Evolutionary conservation across 805 yeast genomes (phyloP).

Genomic region (Barnettozyma siamensis): DNA sequence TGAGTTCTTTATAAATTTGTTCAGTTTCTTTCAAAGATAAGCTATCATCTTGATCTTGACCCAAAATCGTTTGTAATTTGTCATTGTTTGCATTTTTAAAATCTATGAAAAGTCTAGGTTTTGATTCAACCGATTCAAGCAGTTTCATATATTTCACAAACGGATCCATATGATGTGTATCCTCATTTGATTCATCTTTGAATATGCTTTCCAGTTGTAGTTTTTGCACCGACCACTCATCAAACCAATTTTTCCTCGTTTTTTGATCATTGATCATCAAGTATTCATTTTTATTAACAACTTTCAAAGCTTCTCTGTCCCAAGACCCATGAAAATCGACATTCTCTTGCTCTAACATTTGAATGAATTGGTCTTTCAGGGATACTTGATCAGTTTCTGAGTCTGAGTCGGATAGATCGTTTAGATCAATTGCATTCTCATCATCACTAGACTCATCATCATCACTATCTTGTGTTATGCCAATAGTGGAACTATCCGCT

Average conservation of each 20-base stretch:
- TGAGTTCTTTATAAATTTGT: slow-evolving; percentile 31
- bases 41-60: slow-evolving; percentile 8
- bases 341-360: slow-evolving; percentile 28
- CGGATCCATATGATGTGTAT: slow-evolving; percentile 10
- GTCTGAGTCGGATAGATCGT: slow-evolving; percentile 20
- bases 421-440: slow-evolving; percentile 21
- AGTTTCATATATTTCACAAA: slow-evolving; percentile 25
- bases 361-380: slow-evolving; percentile 23
- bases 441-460: slow-evolving; percentile 18
- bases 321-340: slow-evolving; percentile 44
- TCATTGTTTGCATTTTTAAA: slow-evolving; percentile 33
- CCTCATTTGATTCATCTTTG: slow-evolving; percentile 1
- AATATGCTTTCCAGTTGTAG: neutral
- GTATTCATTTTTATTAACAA: slow-evolving; percentile 40
- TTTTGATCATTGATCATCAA: slow-evolving; percentile 28
- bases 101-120: slow-evolving; percentile 31
- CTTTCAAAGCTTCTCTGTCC: slow-evolving; percentile 37
- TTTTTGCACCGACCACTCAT: slow-evolving; percentile 36
- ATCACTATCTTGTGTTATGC: too few species aligned
- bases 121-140: slow-evolving; percentile 20
- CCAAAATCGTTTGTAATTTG: slow-evolving; percentile 15
- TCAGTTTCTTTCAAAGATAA: slow-evolving; percentile 34
- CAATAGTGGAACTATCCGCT: too few species aligned
- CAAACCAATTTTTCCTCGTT: slow-evolving; percentile 35
- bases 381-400: slow-evolving; percentile 7